Evolutionary conservation across 2,329 filamentous ascomycete species (phyloP).

Genomic region (Diaporthe velutina): DNA sequence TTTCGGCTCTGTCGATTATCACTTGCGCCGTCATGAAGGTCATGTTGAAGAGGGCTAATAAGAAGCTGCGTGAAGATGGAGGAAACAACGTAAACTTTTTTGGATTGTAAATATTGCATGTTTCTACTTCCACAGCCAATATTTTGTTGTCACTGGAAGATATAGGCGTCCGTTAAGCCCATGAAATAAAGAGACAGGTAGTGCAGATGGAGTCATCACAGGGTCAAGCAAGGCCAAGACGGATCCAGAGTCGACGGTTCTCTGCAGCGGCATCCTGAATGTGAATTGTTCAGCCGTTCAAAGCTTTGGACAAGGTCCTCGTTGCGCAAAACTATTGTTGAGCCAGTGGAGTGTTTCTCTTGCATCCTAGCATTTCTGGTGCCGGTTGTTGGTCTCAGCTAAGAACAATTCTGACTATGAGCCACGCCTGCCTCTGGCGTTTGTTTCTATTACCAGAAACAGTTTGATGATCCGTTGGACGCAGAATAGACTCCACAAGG

Average conservation of each 20-base stretch:
- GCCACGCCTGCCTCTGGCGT: neutral
- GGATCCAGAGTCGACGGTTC: neutral
- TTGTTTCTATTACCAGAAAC: neutral
- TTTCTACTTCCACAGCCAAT: no score
- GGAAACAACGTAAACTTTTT: neutral
- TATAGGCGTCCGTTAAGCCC: neutral
- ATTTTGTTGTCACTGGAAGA: neutral
- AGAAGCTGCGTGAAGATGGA: neutral
- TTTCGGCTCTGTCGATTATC: neutral
- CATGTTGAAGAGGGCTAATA: neutral
- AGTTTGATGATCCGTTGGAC: neutral
- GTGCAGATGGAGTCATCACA: neutral
- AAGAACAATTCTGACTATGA: no score
- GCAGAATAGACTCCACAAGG: neutral
- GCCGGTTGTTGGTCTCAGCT: no score
- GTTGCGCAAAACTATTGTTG: no score
- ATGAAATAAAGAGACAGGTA: neutral
- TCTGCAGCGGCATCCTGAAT: no score
- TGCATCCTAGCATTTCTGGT: no score
- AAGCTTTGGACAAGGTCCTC: no score
- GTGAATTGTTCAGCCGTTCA: no score
- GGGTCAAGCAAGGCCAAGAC: neutral
- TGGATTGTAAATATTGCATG: neutral
- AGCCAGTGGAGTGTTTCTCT: no score
- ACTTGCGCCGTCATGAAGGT: neutral